Evolutionary conservation across 352 stramenopile genomes (phyloP).

Genomic region (Phytophthora citricola): DNA sequence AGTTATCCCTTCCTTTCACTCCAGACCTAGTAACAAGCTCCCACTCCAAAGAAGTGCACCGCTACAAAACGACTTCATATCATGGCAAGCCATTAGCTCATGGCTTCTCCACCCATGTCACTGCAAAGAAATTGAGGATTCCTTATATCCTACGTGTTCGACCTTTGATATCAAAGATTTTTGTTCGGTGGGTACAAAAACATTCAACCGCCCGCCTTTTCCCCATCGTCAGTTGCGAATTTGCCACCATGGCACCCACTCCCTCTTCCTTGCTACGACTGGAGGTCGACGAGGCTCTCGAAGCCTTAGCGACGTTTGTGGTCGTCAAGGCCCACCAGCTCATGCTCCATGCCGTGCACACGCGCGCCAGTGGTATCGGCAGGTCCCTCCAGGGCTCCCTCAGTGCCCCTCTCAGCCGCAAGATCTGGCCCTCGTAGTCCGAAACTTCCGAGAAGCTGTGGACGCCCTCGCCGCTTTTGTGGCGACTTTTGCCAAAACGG

Average conservation of each 20-base stretch:
- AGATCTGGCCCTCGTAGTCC: neutral
- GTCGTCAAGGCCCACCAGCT: conserved; percentile 5
- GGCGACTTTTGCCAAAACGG: conserved; percentile 27
- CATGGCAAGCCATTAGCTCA: too few relatives aligned
- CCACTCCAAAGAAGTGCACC: too few relatives aligned
- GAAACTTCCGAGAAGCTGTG: conserved; percentile 3
- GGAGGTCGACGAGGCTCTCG: neutral
- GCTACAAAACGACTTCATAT: too few relatives aligned
- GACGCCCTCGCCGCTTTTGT: conserved; percentile 3
- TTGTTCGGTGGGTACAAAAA: neutral
- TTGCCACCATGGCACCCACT: conserved; percentile 1
- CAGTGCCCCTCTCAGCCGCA: neutral
- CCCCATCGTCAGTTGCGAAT: conserved; percentile 11
- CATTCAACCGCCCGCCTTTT: neutral
- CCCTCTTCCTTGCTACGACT: neutral
- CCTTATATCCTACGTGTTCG: too few relatives aligned
- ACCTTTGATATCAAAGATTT: neutral
- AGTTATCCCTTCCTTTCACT: too few relatives aligned
- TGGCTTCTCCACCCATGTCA: too few relatives aligned
- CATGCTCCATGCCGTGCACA: conserved; percentile 19
- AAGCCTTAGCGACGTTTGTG: conserved; percentile 2
- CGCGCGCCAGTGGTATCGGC: conserved; percentile 7
- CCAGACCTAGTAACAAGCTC: too few relatives aligned
- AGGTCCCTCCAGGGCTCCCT: conserved; percentile 3
- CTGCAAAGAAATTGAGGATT: too few relatives aligned